Conservation (phyloP, 495 filamentous ascomycete species). For the Penicillium lividum region DNA sequence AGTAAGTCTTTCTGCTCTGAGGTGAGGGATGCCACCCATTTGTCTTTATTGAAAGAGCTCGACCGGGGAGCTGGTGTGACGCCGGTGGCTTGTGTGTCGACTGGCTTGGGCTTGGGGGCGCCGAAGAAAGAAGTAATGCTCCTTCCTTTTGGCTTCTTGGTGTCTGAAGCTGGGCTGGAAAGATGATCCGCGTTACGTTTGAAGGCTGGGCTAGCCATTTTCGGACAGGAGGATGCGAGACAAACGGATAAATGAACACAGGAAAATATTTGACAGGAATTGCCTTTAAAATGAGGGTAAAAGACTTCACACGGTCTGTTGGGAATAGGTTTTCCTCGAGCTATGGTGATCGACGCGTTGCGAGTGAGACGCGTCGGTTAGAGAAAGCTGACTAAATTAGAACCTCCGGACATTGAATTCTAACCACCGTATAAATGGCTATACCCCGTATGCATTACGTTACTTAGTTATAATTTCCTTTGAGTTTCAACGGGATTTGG, state of each 20-base stretch:
- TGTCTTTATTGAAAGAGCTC: constrained; percentile 77
- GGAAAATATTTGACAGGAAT: not conserved
- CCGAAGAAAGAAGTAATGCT: constrained; percentile 70
- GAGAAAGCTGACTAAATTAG: constrained; percentile 10
- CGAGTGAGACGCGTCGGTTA: constrained; percentile 17
- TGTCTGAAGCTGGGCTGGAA: constrained; percentile 23
- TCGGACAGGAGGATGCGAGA: not conserved
- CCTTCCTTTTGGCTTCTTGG: constrained; percentile 68
- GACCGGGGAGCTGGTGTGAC: constrained; percentile 25
- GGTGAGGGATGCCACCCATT: constrained; percentile 78
- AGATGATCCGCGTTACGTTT: constrained; percentile 42
- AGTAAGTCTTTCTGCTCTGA: constrained; percentile 80
- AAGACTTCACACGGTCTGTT: not conserved
- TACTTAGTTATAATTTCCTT: too few relatives aligned
- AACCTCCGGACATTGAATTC: not conserved
- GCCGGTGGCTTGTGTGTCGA: constrained; percentile 43
- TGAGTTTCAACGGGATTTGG: too few relatives aligned
- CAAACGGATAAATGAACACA: not conserved
- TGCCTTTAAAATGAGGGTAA: not conserved
- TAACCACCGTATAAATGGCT: too few relatives aligned
- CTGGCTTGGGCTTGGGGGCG: constrained; percentile 44
- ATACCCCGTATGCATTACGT: too few relatives aligned
- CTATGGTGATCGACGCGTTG: constrained; percentile 21
- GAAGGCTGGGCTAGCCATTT: constrained; percentile 33
- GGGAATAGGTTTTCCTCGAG: not conserved